phyloP scores from a whole-genome alignment of 2,329 filamentous ascomycete genomes.

The Hypocrella siamensis region DNA sequence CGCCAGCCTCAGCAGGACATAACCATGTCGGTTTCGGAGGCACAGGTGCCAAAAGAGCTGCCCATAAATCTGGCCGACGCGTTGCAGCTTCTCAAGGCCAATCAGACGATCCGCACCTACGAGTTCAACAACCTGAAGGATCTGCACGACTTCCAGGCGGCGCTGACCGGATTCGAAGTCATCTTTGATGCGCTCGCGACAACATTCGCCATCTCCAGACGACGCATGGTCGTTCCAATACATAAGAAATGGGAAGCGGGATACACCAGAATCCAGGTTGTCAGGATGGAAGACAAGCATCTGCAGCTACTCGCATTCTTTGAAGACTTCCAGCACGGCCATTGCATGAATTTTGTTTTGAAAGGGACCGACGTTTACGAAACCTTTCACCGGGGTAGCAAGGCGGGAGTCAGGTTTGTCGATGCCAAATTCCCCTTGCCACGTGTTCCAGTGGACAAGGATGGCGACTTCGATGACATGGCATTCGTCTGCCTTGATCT shows the following conservation, averaged over 20 bases:
- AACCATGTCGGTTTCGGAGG: slow-evolving; percentile 59
- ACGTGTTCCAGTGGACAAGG: slow-evolving; percentile 35
- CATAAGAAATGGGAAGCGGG: slow-evolving; percentile 88
- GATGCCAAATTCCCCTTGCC: slow-evolving; percentile 86
- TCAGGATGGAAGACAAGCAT: slow-evolving; percentile 54
- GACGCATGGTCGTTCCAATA: slow-evolving; percentile 80
- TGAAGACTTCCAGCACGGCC: slow-evolving; percentile 71
- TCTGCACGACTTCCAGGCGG: slow-evolving; percentile 63
- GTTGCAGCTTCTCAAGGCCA: slow-evolving; percentile 38
- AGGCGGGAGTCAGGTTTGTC: slow-evolving; percentile 61
- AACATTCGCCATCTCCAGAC: slow-evolving; percentile 66
- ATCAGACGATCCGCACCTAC: slow-evolving; percentile 55
- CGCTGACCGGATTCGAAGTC: slow-evolving; percentile 67
- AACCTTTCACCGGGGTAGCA: slow-evolving; percentile 44
- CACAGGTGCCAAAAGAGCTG: slow-evolving; percentile 44
- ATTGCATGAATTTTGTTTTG: slow-evolving; percentile 77
- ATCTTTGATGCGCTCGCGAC: slow-evolving; percentile 57
- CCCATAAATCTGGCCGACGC: slow-evolving; percentile 48
- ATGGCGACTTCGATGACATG: slow-evolving; percentile 39
- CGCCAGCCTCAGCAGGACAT: slow-evolving; percentile 64
- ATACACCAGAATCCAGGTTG: slow-evolving; percentile 65
- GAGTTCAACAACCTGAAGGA: slow-evolving; percentile 50
- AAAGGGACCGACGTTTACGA: slow-evolving; percentile 78
- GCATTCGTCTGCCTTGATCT: slow-evolving; percentile 75
- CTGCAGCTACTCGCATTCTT: slow-evolving; percentile 76